Evolutionary conservation across 345 rosid species (phyloP), one percentile per base, ranked within the genome.

Genomic region (Acer campestre): DNA sequence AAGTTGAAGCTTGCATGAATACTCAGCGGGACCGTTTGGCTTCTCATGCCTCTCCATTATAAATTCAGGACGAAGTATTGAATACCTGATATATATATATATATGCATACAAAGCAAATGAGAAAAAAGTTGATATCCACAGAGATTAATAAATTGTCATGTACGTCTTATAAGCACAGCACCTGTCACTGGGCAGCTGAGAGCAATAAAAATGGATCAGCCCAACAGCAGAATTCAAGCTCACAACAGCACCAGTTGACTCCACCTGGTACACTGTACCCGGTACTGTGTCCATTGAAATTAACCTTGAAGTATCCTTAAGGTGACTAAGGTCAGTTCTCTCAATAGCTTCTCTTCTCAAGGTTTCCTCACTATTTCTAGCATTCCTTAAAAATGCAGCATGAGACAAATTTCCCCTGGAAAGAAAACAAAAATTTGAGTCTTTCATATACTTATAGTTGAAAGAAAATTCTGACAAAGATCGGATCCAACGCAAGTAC

Each of bases 161-260:
- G 38, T 53, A 42, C 14, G 38, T 64, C 16, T 6, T 55, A 69
- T 46, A 64, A 74, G 58, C 46, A 23, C 63, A 25, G 71, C 56
- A 92, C 99, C 99, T 92, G 90, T 96, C 99, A 76, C 98, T 95
- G 0, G 99, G 99, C 70, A 96, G 86, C 90, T 96, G 98, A 80
- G 98, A 96, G 81, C 99, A 96, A 85, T 90, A 96, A 82, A 96
- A 92, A 80, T 94, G 97, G 77, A 96, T 71, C 55, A 96, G 95
- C 58, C 99, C 99, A 76, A 96, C 97, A 56, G 99, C 97, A 63
- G 99, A 94, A 81, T 96, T 96, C 75, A 96, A 89, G 92, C 99
- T 96, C 82, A 94, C 99, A 74, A 92, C 75, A 69, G 99, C 99
- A 79, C 99, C 99, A 80, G 99, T 96, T 68, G 97, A 83, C 80